Evolutionary conservation across 192 early-diverging fungal species (phyloP), one percentile per base, ranked within the genome.

Genomic region (Haplosporangium gracile): DNA sequence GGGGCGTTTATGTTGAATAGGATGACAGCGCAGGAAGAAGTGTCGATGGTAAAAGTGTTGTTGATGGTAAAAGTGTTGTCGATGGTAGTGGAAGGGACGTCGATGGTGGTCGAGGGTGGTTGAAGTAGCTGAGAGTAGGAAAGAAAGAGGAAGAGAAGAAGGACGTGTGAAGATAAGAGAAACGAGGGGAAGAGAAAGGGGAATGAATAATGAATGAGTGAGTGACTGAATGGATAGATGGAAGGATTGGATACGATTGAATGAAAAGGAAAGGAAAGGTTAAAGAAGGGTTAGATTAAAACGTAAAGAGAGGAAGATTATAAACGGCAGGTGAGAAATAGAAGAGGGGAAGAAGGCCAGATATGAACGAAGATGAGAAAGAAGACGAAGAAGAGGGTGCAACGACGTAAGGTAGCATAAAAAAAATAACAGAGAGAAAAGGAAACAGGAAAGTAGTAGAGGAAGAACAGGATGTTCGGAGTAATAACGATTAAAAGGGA

Each of bases 391-490:
- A 7, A 16, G 45, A 51, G 42, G 2, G 60, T 55, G 24, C 42
- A 42, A 68, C 15, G 76, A 65, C 71, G 34, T 47, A 72, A 51
- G 26, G 38, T 57, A 42, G 40, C 69, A 57, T 51, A 6, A 70
- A 36, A 36, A n/a, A 76, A 43, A 24, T 24, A 39, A 45, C 20
- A 77, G 57, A 42, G 43, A 76, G 57, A 68, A 42, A 39, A 26
- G 34, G n/a, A 32, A 76, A 43, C 32, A 63, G 51, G 55, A 70
- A 42, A 38, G 42, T 42, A n/a, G 53, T 38, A 32, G 38, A 75
- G 36, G 74, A 75, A 49, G 74, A 42, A 38, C 74, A 60, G 53
- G 34, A 63, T 45, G 40, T 73, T 47, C 72, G 32, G n/a, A 73
- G 18, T 34, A 47, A 73, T 47, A 47, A 26, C 16, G 32, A 80